Percentiles rank a stretch among this genome's conserved stretches.
These are phyloP conservation scores for Colletotrichum lindemuthianum DNA, from an alignment of 2,329 filamentous ascomycete species.

Conservation along the genomic window DNA sequence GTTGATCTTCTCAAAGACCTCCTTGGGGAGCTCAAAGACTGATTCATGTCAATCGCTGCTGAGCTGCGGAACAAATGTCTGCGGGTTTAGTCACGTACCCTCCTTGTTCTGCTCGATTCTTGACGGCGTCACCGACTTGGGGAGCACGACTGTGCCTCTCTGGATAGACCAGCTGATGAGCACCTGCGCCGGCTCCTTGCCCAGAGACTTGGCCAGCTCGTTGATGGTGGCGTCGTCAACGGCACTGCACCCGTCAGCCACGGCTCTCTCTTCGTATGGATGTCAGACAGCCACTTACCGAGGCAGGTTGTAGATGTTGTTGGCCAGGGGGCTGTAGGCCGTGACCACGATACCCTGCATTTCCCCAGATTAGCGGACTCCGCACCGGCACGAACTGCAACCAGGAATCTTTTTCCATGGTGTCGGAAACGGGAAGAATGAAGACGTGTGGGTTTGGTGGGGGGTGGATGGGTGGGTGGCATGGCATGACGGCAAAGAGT, in stretches of 20 bases:
- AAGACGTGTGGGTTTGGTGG: not conserved
- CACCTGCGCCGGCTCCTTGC: constrained; percentile 62
- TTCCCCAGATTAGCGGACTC: constrained; percentile 10
- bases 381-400: constrained; percentile 7
- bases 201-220: constrained; percentile 61
- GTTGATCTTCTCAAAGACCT: constrained; percentile 50
- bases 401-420: not conserved
- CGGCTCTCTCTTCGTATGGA: not conserved
- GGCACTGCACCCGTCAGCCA: constrained; percentile 44
- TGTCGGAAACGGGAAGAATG: not conserved
- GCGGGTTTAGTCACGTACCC: constrained; percentile 1
- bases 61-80: not conserved
- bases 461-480: not conserved
- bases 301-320: constrained; percentile 53
- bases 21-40: constrained; percentile 48
- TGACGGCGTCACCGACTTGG: constrained; percentile 63
- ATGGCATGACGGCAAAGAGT: not conserved
- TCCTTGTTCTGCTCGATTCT: constrained; percentile 60
- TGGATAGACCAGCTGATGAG: constrained; percentile 65
- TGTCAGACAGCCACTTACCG: constrained; percentile 16
- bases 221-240: constrained; percentile 61
- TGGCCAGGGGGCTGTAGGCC: constrained; percentile 72
- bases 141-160: constrained; percentile 62
- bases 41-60: constrained; percentile 1
- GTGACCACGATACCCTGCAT: constrained; percentile 59